These are phyloP conservation scores for Obelidium mucronatum DNA, from an alignment of 192 early-diverging fungal genomes.

Conservation along the genomic window DNA sequence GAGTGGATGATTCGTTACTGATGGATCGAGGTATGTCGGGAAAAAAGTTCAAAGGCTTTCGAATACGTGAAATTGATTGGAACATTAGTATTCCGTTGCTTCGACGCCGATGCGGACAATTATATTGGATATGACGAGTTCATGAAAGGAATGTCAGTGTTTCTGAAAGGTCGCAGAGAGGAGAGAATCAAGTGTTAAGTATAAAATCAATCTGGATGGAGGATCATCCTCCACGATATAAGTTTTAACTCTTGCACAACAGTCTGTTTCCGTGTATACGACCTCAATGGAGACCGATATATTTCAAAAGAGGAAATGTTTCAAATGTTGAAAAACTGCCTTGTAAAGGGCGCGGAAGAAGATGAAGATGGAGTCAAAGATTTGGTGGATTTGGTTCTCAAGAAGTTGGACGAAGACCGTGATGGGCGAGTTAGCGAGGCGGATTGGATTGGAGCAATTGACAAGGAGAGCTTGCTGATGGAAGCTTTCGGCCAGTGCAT, in stretches of 20 bases:
- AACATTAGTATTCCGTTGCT: slow-evolving; percentile 62
- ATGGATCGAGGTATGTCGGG: slow-evolving; percentile 63
- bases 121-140: slow-evolving; percentile 65
- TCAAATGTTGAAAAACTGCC: slow-evolving; percentile 67
- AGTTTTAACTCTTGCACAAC: slow-evolving; percentile 1
- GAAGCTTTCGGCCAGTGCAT: slow-evolving; percentile 70
- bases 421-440: slow-evolving; percentile 65
- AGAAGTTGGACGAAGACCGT: slow-evolving; percentile 66
- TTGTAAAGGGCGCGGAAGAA: slow-evolving; percentile 63
- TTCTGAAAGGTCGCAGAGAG: slow-evolving; percentile 60
- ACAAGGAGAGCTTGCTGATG: slow-evolving; percentile 62
- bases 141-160: slow-evolving; percentile 64
- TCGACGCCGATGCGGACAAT: slow-evolving; percentile 67
- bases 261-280: slow-evolving; percentile 71
- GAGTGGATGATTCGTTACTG: slow-evolving; percentile 64
- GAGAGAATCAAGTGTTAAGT: slow-evolving; percentile 57
- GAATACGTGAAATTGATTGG: background rate
- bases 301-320: slow-evolving; percentile 74
- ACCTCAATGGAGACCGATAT: slow-evolving; percentile 68
- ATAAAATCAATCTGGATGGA: background rate
- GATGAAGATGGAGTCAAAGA: slow-evolving; percentile 72
- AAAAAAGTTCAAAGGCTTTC: background rate
- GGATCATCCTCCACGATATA: background rate
- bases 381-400: slow-evolving; percentile 64
- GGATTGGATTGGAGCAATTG: slow-evolving; percentile 64